Base-by-base conservation (phyloP, 768 basidiomycete species). In the Psilocybe cubensis region DNA sequence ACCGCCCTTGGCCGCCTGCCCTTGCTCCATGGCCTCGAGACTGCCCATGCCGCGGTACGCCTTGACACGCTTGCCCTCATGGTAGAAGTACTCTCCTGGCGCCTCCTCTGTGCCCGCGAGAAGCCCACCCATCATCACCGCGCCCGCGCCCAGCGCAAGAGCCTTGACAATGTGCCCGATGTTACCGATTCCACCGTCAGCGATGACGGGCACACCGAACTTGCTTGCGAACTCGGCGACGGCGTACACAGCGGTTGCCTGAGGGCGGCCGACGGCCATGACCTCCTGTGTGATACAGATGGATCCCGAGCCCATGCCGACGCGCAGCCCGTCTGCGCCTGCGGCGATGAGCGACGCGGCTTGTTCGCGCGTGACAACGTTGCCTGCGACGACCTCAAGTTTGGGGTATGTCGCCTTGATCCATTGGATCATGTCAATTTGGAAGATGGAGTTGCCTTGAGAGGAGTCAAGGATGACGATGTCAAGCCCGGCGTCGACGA, bases 271-370 rank as follows among this genome's bases (percentile, higher is more conserved):
- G 50, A 98, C 96, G 9, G 97, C 97, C 92, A 98, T 98, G 66
- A 99, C 91, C 70, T 98, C 97, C 74, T 99, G 97, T 5, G 97
- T 99, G 76, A 99, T 99, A 72, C 97, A 99, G 69, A 99, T 99
- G 4, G 94, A 96, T 8, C 97, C 97, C 7, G 90, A 92, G 33
- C 97, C 97, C 97, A 99, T 99, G 40, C 97, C 97, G 33, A 99
- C 82, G 21, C 94, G 89, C 10, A 98, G 82, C n/a, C 82, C 96
- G 65, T 99, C 97, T 3, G 96, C 97, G 41, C 97, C 97, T 2
- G 94, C 96, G 8, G 83, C 87, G 63, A 99, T 98, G 58, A 99
- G 86, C 21, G 80, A 85, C 14, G 97, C 97, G 1, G 97, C 96
- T 70, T 98, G 97, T 69, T 97, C 96, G 56, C 97, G 89, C 4